Percentiles rank a stretch among this genome's conserved stretches.
Conservation (phyloP, 495 filamentous ascomycete genomes). For the Lophium mytilinum region DNA sequence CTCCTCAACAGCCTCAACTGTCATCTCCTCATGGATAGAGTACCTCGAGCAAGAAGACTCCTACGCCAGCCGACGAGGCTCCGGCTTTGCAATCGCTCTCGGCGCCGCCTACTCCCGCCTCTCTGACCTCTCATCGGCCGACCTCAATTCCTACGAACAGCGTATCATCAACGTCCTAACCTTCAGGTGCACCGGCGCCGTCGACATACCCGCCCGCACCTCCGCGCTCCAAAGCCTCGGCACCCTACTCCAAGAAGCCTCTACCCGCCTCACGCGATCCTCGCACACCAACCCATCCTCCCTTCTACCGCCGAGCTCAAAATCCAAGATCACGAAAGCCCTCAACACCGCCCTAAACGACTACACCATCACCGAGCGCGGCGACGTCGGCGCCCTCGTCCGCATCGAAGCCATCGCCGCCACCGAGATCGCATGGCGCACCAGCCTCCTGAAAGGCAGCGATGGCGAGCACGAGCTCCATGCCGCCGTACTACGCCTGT, state of each 20-base stretch:
- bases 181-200: constrained; percentile 17
- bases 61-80: constrained; percentile 15
- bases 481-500: constrained; percentile 53
- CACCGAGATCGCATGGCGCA: constrained; percentile 29
- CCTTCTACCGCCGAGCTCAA: not conserved
- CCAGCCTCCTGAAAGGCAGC: constrained; percentile 25
- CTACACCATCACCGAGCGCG: constrained; percentile 77
- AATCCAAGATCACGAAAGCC: constrained; percentile 19
- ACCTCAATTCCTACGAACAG: not conserved
- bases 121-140: not conserved
- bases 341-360: constrained; percentile 54
- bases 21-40: constrained; percentile 9
- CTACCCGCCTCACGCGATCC: not conserved
- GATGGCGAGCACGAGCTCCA: constrained; percentile 18
- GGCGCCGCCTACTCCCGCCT: constrained; percentile 16
- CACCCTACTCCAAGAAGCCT: constrained; percentile 6
- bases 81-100: constrained; percentile 20
- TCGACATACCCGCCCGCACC: constrained; percentile 21
- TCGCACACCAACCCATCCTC: not conserved
- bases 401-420: constrained; percentile 68
- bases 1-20: not conserved
- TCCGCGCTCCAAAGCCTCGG: constrained; percentile 14
- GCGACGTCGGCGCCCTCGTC: constrained; percentile 81
- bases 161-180: constrained; percentile 19
- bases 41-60: constrained; percentile 21